These are phyloP conservation scores for Bacidia gigantensis DNA, from an alignment of 495 filamentous ascomycete genomes.

Conservation along the genomic window DNA sequence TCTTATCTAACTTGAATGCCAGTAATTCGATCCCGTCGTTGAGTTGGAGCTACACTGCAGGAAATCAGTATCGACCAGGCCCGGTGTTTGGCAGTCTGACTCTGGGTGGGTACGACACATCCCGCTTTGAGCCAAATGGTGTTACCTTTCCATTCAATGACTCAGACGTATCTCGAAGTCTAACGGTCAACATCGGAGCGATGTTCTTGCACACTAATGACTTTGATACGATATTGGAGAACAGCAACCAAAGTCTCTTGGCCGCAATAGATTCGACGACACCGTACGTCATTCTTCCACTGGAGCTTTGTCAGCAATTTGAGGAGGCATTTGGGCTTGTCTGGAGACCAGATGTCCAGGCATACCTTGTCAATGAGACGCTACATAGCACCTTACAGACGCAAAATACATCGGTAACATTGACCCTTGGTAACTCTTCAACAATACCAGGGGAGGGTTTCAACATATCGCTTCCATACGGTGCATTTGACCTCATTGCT, in stretches of 20 bases:
- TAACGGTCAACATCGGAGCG: slow-evolving; percentile 33
- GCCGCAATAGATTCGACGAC: slow-evolving; percentile 40
- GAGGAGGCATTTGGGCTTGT: slow-evolving; percentile 37
- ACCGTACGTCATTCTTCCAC: slow-evolving; percentile 40
- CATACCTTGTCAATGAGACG: slow-evolving; percentile 38
- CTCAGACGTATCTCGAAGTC: slow-evolving; percentile 32
- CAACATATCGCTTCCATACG: slow-evolving; percentile 39
- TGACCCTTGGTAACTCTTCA: slow-evolving; percentile 31
- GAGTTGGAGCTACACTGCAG: slow-evolving; percentile 43
- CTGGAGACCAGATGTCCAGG: slow-evolving; percentile 27
- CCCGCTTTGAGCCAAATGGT: slow-evolving; percentile 36
- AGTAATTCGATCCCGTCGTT: slow-evolving; percentile 33
- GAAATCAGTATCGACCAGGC: slow-evolving; percentile 37
- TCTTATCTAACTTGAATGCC: slow-evolving; percentile 33
- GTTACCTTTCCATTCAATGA: slow-evolving; percentile 35
- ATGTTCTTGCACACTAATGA: slow-evolving; percentile 34
- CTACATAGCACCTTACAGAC: slow-evolving; percentile 29
- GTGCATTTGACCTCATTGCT: slow-evolving; percentile 36
- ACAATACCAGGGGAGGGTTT: slow-evolving; percentile 28
- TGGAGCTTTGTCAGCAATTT: slow-evolving; percentile 35
- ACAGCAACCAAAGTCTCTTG: slow-evolving; percentile 20
- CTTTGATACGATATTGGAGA: not conserved
- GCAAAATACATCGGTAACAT: slow-evolving; percentile 34
- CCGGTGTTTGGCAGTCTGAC: slow-evolving; percentile 36
- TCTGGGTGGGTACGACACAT: slow-evolving; percentile 42